Percentiles rank a stretch among this genome's conserved stretches.
Conservation (phyloP, 23 red algal genomes). For the Agarophyton chilense region DNA sequence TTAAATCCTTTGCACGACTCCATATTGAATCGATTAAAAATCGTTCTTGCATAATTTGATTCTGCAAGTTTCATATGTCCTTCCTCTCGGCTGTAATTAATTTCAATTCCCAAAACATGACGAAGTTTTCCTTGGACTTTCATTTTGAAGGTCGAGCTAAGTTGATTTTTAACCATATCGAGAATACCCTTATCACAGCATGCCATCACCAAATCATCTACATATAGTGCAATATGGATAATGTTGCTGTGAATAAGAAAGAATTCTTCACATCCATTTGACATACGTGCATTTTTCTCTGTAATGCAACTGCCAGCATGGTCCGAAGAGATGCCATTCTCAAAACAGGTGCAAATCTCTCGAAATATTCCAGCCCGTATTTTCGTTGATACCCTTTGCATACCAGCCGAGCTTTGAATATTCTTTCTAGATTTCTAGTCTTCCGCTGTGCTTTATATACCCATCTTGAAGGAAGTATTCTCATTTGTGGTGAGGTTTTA, state of each 20-base stretch:
- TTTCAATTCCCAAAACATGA: neutral
- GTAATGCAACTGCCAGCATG: neutral
- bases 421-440: neutral
- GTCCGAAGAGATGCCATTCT: neutral
- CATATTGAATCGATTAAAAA: constrained; percentile 23
- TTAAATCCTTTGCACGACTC: constrained; percentile 2
- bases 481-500: too few relatives aligned
- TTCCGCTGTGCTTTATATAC: neutral
- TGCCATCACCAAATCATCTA: constrained; percentile 7
- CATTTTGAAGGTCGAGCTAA: neutral
- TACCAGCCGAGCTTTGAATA: neutral
- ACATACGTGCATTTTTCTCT: neutral
- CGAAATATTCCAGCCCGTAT: neutral
- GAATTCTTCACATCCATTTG: neutral
- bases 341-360: constrained; percentile 3
- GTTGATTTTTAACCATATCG: neutral
- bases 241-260: neutral
- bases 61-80: neutral
- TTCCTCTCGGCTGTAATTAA: neutral
- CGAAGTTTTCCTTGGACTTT: constrained; percentile 8
- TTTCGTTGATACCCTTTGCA: neutral
- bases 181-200: neutral
- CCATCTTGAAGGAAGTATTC: neutral
- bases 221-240: neutral
- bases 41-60: neutral